Percentiles rank a stretch among this genome's conserved stretches.
phyloP scores from a whole-genome alignment of 305 asterid genomes.

The Rubia balearica region DNA sequence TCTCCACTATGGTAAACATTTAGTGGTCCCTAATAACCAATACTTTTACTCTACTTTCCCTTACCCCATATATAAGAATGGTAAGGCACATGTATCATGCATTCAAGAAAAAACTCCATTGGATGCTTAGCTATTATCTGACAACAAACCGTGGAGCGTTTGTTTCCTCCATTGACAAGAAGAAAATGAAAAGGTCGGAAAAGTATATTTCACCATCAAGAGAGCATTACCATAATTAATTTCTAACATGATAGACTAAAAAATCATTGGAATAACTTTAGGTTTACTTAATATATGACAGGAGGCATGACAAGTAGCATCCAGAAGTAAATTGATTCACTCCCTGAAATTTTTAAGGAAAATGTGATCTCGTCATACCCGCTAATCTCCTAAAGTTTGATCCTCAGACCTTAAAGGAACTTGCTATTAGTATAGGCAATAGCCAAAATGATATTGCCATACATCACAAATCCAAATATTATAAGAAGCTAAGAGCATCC shows the following conservation, averaged over 20 bases:
- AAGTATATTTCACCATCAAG: background rate
- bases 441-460: background rate
- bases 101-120: background rate
- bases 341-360: background rate
- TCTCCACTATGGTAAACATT: background rate
- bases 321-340: background rate
- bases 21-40: background rate
- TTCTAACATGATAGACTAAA: background rate
- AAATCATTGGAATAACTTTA: background rate
- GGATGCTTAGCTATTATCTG: background rate
- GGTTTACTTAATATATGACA: background rate
- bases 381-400: background rate
- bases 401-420: background rate
- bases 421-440: background rate
- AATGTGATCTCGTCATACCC: background rate
- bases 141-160: background rate
- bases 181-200: background rate
- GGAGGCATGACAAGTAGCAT: background rate
- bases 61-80: background rate
- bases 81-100: background rate
- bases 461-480: background rate
- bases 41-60: background rate
- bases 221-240: background rate
- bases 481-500: background rate
- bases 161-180: background rate